Percentiles rank a stretch among this genome's conserved stretches.
These are phyloP conservation scores for Tuber aestivum DNA, from an alignment of 495 filamentous ascomycete genomes.

Conservation along the genomic window DNA sequence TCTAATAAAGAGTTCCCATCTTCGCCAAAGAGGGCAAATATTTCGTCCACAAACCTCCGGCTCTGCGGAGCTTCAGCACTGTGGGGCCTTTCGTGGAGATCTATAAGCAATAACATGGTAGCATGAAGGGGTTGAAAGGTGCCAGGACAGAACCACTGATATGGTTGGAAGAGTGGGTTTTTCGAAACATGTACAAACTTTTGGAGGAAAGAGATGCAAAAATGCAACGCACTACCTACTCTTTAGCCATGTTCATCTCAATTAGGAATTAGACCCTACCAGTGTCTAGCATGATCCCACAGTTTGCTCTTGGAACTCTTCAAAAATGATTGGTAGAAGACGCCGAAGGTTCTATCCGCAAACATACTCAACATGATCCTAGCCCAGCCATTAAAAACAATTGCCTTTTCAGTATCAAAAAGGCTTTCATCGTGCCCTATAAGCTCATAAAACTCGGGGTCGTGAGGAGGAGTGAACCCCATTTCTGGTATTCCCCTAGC, in stretches of 20 bases:
- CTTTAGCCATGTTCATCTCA: not conserved
- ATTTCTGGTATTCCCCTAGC: conserved; percentile 40
- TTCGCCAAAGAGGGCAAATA: conserved; percentile 52
- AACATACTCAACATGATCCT: conserved; percentile 39
- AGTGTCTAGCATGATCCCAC: conserved; percentile 52
- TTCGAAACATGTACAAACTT: conserved; percentile 53
- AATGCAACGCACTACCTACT: conserved; percentile 48
- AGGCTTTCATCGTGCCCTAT: not conserved
- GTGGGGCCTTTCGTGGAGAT: conserved; percentile 52
- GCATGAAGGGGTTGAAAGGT: conserved; percentile 57
- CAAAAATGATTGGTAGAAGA: conserved; percentile 54
- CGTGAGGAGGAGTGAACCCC: conserved; percentile 31
- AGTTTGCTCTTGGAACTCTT: conserved; percentile 54
- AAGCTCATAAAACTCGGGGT: not conserved
- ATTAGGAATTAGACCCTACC: conserved; percentile 40
- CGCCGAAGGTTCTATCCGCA: conserved; percentile 48
- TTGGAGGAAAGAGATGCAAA: conserved; percentile 54
- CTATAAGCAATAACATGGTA: conserved; percentile 55
- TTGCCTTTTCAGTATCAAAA: conserved; percentile 13
- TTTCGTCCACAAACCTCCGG: conserved; percentile 51
- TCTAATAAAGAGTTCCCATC: conserved; percentile 49
- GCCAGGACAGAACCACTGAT: conserved; percentile 56
- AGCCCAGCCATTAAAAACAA: conserved; percentile 40
- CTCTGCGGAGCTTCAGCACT: conserved; percentile 50
- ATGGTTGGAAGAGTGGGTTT: conserved; percentile 53